Evolutionary conservation across 257 asterid species (phyloP), one percentile per base, ranked within the genome.

Genomic region (Jaltomata sinuosa): DNA sequence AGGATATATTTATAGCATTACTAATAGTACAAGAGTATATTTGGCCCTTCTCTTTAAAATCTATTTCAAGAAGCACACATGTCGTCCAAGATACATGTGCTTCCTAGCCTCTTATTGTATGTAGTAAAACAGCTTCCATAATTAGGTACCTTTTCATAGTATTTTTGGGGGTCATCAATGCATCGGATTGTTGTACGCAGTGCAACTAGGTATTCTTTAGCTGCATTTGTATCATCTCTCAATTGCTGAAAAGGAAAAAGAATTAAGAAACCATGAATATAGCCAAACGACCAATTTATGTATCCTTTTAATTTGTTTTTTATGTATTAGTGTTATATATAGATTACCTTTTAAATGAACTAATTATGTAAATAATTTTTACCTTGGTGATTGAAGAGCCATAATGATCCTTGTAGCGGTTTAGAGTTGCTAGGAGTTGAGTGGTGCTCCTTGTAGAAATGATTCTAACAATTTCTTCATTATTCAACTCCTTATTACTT

Each of bases 371-470:
- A 2, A 50, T 50, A 50, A n/a, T 21, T 0, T 12, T 25, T 85
- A 91, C 99, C 97, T 94, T 95, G 38, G 98, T 93, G 83, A 95
- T 86, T 50, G 98, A 92, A 42, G 90, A 27, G 83, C 90, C 94
- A 81, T 89, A 87, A 25, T 88, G 91, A 86, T 93, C 96, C 83
- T 92, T 94, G 85, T 89, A 94, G 82, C 84, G 88, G 82, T 95
- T 92, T 21, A 94, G 38, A 82, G 97, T 92, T 16, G 98, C 97
- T 16, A 88, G 27, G 74, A 94, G 86, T 85, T 95, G 99, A 29
- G 93, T 85, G 84, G 90, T 93, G 93, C 94, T 94, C 83, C 99
- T 90, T 29, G 99, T 95, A 40, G 90, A 88, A 38, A 95, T 64
- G 78, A 95, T 90, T 74, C 99, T 84, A 4, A 91, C 61, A n/a